phyloP scores from a whole-genome alignment of 495 filamentous ascomycete species.

The Aspergillus avenaceus region DNA sequence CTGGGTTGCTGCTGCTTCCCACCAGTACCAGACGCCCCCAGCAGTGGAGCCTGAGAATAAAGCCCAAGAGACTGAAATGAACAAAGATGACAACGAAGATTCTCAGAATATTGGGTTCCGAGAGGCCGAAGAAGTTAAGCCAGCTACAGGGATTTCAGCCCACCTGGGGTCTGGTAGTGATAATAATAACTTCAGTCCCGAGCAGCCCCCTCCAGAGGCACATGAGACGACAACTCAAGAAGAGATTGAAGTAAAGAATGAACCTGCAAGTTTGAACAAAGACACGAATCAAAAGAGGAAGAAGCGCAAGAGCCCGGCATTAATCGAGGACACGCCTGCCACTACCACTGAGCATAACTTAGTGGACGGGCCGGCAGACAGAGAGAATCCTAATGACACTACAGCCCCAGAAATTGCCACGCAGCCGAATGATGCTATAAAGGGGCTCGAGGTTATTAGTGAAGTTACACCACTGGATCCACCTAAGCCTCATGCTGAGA shows the following conservation, averaged over 20 bases:
- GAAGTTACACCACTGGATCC: conserved; percentile 1
- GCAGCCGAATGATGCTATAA: neutral
- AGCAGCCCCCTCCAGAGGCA: neutral
- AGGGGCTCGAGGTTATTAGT: conserved; percentile 4
- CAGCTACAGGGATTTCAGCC: no score
- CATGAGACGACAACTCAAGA: conserved; percentile 1
- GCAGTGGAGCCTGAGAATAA: neutral
- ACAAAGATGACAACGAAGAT: neutral
- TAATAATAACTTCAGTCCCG: neutral
- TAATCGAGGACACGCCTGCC: conserved; percentile 10
- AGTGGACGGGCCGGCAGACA: neutral
- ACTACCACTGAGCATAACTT: conserved; percentile 6
- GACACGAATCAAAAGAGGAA: conserved; percentile 38
- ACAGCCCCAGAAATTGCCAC: neutral
- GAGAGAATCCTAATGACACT: neutral
- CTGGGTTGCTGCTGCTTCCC: neutral
- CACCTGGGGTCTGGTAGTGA: no score
- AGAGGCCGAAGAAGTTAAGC: no score
- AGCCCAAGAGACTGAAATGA: neutral
- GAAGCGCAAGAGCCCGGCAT: conserved; percentile 31
- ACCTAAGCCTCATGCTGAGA: conserved; percentile 3
- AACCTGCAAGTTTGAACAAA: conserved; percentile 29
- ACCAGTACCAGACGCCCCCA: neutral
- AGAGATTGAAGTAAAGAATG: conserved; percentile 8
- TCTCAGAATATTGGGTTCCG: neutral